Conservation (phyloP, 2,329 filamentous ascomycete genomes). For the Teratosphaeria zuluensis region DNA sequence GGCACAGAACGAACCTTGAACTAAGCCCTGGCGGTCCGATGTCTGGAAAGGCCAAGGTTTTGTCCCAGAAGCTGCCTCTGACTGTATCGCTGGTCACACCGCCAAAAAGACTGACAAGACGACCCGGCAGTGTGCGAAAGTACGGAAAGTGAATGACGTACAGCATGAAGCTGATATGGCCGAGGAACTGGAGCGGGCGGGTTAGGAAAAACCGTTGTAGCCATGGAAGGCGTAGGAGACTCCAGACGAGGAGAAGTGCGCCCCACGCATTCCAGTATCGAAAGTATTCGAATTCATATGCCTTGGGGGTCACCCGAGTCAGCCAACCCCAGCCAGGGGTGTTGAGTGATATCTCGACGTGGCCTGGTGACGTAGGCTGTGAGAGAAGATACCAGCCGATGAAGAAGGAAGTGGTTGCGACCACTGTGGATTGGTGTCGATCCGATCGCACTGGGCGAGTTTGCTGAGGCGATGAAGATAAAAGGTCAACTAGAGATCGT, state of each 20-base stretch:
- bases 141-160: constrained; percentile 53
- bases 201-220: constrained; percentile 45
- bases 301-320: constrained; percentile 30
- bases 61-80: constrained; percentile 38
- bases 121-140: constrained; percentile 42
- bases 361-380: constrained; percentile 40
- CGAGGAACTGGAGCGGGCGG: constrained; percentile 47
- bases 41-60: constrained; percentile 44
- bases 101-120: constrained; percentile 39
- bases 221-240: constrained; percentile 37
- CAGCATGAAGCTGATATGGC: constrained; percentile 50
- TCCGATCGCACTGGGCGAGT: too few species aligned
- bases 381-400: constrained; percentile 24
- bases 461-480: too few species aligned
- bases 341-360: constrained; percentile 40
- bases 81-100: constrained; percentile 31
- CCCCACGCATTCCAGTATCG: constrained; percentile 50
- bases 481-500: too few species aligned
- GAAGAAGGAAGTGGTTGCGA: constrained; percentile 39
- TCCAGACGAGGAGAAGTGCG: constrained; percentile 43
- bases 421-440: constrained; percentile 33
- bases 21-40: constrained; percentile 41
- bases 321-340: constrained; percentile 49
- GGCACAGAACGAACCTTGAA: constrained; percentile 48
- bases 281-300: constrained; percentile 22